Evolutionary conservation across 1,139 yeast genomes (phyloP).

Genomic region (Taphrina flavorubra): DNA sequence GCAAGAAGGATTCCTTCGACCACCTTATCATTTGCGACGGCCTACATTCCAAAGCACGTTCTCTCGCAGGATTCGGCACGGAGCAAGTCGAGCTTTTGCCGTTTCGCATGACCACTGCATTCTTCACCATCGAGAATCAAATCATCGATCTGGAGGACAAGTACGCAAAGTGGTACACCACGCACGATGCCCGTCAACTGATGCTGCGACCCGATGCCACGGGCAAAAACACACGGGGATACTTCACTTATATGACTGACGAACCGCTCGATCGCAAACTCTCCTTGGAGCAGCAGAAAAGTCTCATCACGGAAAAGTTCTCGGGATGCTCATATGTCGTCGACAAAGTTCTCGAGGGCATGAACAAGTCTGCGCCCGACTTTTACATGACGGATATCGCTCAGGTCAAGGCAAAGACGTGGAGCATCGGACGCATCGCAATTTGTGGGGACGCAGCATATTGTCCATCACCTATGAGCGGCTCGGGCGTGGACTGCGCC

Average conservation of each 20-base stretch:
- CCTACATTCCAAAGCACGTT: conserved; percentile 14
- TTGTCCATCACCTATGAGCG: conserved; percentile 32
- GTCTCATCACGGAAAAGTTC: not conserved
- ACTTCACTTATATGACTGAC: conserved; percentile 2
- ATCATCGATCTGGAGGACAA: conserved; percentile 14
- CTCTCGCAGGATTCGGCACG: conserved; percentile 10
- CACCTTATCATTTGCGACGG: conserved; percentile 20
- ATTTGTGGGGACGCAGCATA: conserved; percentile 31
- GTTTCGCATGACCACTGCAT: conserved; percentile 7
- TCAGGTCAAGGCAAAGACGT: conserved; percentile 9
- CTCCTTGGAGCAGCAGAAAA: not conserved
- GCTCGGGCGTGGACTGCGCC: conserved; percentile 18
- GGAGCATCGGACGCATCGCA: conserved; percentile 25
- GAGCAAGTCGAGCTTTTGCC: not conserved
- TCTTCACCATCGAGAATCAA: conserved; percentile 21
- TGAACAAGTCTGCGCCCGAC: conserved; percentile 10
- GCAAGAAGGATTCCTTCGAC: not conserved
- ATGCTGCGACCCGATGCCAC: conserved; percentile 19
- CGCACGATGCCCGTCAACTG: conserved; percentile 2
- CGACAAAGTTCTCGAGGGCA: conserved; percentile 14
- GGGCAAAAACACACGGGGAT: conserved; percentile 13
- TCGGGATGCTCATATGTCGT: not conserved
- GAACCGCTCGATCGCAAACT: conserved; percentile 1
- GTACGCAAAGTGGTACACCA: conserved; percentile 15
- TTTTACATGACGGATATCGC: conserved; percentile 23